phyloP scores from a whole-genome alignment of 1,284 basidiomycete genomes.

The Naganishia albida region DNA sequence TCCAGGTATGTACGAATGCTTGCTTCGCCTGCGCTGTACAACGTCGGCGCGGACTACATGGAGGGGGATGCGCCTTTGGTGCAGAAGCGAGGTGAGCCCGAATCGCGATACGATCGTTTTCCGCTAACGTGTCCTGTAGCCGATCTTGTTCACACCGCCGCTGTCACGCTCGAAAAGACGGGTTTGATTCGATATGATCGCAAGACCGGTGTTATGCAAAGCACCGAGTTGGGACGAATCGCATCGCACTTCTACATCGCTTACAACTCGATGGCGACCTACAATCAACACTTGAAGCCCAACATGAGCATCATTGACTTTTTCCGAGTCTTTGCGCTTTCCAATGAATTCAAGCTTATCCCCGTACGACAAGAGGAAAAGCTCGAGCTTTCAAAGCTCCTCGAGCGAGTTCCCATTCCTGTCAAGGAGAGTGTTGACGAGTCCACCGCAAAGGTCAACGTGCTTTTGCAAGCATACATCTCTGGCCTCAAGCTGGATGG shows the following conservation, averaged over 20 bases:
- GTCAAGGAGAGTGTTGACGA: constrained; percentile 97
- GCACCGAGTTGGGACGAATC: constrained; percentile 89
- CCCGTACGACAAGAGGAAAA: constrained; percentile 84
- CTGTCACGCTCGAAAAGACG: constrained; percentile 90
- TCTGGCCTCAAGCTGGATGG: constrained; percentile 92
- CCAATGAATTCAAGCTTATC: constrained; percentile 94
- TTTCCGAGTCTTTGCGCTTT: constrained; percentile 93
- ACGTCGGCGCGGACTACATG: constrained; percentile 85
- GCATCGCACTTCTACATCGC: constrained; percentile 97
- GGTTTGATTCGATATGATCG: constrained; percentile 93
- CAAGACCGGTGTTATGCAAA: constrained; percentile 81
- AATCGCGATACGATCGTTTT: constrained; percentile 38
- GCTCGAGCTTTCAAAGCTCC: constrained; percentile 84
- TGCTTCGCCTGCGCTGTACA: constrained; percentile 83
- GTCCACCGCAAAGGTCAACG: constrained; percentile 95
- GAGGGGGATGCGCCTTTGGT: constrained; percentile 75
- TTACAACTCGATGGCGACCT: constrained; percentile 92
- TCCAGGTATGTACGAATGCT: constrained; percentile 92
- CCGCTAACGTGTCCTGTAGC: constrained; percentile 53
- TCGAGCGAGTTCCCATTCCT: constrained; percentile 95
- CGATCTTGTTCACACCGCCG: constrained; percentile 92
- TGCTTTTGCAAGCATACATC: constrained; percentile 91
- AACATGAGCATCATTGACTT: constrained; percentile 87
- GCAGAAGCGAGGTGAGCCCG: constrained; percentile 69
- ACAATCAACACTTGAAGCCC: constrained; percentile 90